Evolutionary conservation across 306 rosid species (phyloP), one percentile per base, ranked within the genome.

Genomic region (Carpinus viminea): DNA sequence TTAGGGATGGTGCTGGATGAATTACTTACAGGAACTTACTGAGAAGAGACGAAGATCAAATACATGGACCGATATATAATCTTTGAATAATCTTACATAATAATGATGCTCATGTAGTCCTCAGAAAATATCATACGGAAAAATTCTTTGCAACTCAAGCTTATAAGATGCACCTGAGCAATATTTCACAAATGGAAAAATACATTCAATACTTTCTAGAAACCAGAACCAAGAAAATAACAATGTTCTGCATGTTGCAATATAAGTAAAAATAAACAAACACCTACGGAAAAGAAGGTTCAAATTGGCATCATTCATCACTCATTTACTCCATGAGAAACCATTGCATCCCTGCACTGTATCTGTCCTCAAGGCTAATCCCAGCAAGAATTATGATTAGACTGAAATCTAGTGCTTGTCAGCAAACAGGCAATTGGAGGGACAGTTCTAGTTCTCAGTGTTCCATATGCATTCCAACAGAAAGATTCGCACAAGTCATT

Each of bases 391-490:
- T 78, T 83, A 21, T 48, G 8, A 24, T 41, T 5, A 41, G 45
- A 41, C 45, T 41, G 45, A 41, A 41, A 41, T 41, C 45, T 41
- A 41, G 45, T 47, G 5, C 91, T 92, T 12, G 77, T 83, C 52
- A 64, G 78, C 76, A 94, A 72, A 80, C 97, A 92, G 4, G 82
- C 55, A 50, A 94, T 72, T 8, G 85, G 87, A 73, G 92, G 97
- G 5, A 70, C 79, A 3, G 91, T 91, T 57, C 79, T 45, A 41
- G 94, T 88, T 75, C 88, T 90, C 10, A 90, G 81, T 26, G 75
- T 89, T 26, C 98, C 98, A 70, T 77, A 90, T 48, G 97, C 92
- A 61, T 90, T 72, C 94, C 97, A 94, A 77, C 97, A 94, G 85
- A 90, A 92, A 26, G 96, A 89, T 34, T 53, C 85, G 26, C 26